Conservation (phyloP, 192 early-diverging fungal genomes). For the Backusella luteola region DNA sequence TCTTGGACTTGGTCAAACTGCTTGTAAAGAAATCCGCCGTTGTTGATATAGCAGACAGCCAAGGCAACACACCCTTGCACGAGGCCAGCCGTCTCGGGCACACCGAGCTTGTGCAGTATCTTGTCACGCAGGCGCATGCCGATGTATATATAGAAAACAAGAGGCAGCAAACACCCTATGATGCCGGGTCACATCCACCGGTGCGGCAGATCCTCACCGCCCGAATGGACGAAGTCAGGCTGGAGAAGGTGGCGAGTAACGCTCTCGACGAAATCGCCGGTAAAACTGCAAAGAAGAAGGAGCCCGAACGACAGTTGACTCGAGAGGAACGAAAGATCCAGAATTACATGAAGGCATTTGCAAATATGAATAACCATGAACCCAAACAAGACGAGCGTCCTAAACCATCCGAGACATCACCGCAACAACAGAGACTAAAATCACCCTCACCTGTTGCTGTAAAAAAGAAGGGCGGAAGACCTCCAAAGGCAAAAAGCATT, state of each 20-base stretch:
- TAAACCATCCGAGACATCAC: neutral
- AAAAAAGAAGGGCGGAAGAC: neutral
- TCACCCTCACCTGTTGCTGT: neutral
- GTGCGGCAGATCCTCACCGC: constrained; percentile 12
- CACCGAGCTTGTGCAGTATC: constrained; percentile 36
- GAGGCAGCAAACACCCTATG: constrained; percentile 53
- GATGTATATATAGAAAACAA: constrained; percentile 43
- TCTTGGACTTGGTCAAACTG: constrained; percentile 42
- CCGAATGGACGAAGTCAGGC: constrained; percentile 15
- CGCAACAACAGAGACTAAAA: neutral
- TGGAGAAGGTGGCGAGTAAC: constrained; percentile 12
- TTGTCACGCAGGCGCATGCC: constrained; percentile 43
- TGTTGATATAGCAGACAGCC: constrained; percentile 37
- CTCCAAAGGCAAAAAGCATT: neutral
- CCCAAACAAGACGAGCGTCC: neutral
- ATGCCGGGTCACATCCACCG: constrained; percentile 32
- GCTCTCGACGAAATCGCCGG: constrained; percentile 16
- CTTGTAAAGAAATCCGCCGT: constrained; percentile 57
- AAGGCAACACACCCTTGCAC: constrained; percentile 65
- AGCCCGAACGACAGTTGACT: constrained; percentile 39
- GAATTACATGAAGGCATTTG: constrained; percentile 56
- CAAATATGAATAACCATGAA: constrained; percentile 47
- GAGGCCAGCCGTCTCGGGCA: constrained; percentile 64
- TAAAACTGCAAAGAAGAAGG: neutral
- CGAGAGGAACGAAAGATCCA: constrained; percentile 70